Evolutionary conservation across 179 eudicot species (phyloP), one percentile per base, ranked within the genome.

Genomic region (Beta macrorhiza): DNA sequence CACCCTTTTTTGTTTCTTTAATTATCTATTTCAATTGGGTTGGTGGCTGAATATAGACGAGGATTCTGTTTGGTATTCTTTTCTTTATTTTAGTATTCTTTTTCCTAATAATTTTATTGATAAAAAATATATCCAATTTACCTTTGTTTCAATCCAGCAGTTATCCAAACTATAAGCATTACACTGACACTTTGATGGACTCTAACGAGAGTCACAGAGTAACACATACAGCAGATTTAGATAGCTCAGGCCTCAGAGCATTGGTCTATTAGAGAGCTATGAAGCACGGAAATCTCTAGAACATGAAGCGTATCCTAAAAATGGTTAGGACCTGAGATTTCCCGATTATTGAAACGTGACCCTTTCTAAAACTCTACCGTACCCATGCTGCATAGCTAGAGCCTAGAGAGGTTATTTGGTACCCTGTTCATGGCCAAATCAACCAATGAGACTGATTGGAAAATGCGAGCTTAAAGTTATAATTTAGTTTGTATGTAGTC

Each of bases 41-140:
- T 69, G 56, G 71, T 76, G 76, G 63, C 69, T 57, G 80, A 68
- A 49, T 56, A 42, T 56, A 19, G 14, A n/a, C 45, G 67, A 65
- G 67, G 67, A 44, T 42, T 55, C 45, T 55, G 47, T 56, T 53
- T 53, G 67, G 49, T 80, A 52, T 64, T 63, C 22, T 80, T 9
- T 29, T 74, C 4, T 37, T 3, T 37, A 2, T 37, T 37, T 37
- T 37, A 37, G 2, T 37, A 3, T 37, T 37, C 42, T 37, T 37
- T 37, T 37, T 37, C 3, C 42, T 37, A 37, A 37, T 15, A 42
- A 64, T 74, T 14, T 71, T 78, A n/a, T 42, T 51, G 29, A n/a
- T 32, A 32, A 53, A 29, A 13, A 69, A 79, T 7, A 58, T 63
- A 22, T n/a, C 12, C 44, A 44, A 44, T 45, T 22, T 70, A 20